Evolutionary conservation across 2,329 filamentous ascomycete species (phyloP).

Genomic region (Colletotrichum zoysiae): DNA sequence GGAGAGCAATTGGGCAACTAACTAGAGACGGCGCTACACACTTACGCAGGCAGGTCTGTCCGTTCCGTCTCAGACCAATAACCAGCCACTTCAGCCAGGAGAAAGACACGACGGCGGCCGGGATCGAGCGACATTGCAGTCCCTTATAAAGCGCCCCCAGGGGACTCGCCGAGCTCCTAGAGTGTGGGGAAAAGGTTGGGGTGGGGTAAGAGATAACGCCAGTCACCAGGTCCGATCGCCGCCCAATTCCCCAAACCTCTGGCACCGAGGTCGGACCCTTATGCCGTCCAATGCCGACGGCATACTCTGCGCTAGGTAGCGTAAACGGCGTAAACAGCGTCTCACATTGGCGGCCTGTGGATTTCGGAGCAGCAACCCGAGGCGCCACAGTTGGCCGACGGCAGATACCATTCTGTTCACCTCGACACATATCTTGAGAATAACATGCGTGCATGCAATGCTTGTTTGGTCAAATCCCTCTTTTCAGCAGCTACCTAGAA

Average conservation of each 20-base stretch:
- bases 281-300: slow-evolving; percentile 43
- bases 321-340: slow-evolving; percentile 40
- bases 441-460: not conserved
- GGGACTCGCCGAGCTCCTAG: slow-evolving; percentile 36
- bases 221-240: slow-evolving; percentile 14
- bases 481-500: slow-evolving; percentile 23
- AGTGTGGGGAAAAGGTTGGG: slow-evolving; percentile 40
- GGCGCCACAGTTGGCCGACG: slow-evolving; percentile 2
- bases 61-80: slow-evolving; percentile 29
- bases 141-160: slow-evolving; percentile 36
- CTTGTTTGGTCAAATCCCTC: slow-evolving; percentile 29
- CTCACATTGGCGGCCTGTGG: slow-evolving; percentile 19
- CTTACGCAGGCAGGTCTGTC: slow-evolving; percentile 7
- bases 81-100: slow-evolving; percentile 31
- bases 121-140: slow-evolving; percentile 38
- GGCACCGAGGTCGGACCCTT: slow-evolving; percentile 35
- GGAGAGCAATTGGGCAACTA: slow-evolving; percentile 20
- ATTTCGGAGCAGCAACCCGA: not conserved
- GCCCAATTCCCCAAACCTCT: slow-evolving; percentile 24
- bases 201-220: slow-evolving; percentile 38
- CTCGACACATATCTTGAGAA: not conserved
- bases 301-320: slow-evolving; percentile 3
- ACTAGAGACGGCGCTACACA: slow-evolving; percentile 28
- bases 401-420: not conserved
- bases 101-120: slow-evolving; percentile 12